phyloP scores from a whole-genome alignment of 768 basidiomycete species.

The Pulveroboletus frians region DNA sequence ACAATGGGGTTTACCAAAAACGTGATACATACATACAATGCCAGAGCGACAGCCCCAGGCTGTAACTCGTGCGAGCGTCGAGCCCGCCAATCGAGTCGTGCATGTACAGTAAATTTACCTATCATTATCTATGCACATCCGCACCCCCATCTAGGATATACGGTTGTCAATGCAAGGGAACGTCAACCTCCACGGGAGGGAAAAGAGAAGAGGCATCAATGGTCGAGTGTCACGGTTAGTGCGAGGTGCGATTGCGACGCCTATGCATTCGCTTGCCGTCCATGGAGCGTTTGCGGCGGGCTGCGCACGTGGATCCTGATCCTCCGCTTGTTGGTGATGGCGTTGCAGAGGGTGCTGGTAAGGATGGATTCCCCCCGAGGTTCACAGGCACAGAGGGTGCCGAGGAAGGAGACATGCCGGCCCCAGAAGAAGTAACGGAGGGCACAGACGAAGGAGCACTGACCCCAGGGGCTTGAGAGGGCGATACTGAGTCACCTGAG shows the following conservation, averaged over 20 bases:
- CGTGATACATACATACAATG: background rate
- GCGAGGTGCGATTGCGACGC: constrained; percentile 8
- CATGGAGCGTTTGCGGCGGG: background rate
- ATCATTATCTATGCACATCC: background rate
- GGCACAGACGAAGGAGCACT: background rate
- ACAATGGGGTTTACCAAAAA: background rate
- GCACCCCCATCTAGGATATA: constrained; percentile 8
- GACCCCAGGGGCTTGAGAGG: background rate
- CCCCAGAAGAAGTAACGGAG: background rate
- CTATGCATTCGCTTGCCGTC: constrained; percentile 14
- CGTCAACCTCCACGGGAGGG: no score
- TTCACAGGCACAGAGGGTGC: constrained; percentile 1
- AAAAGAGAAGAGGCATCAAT: no score
- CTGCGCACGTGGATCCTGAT: constrained; percentile 7
- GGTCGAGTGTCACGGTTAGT: constrained; percentile 2
- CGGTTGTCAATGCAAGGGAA: background rate
- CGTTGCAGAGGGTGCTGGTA: background rate
- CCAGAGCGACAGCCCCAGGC: constrained; percentile 5
- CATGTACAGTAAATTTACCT: background rate
- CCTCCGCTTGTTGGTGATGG: constrained; percentile 2
- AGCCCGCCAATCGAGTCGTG: background rate
- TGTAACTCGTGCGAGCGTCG: background rate
- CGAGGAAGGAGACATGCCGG: background rate
- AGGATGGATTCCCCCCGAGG: background rate
- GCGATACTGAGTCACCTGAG: constrained; percentile 1